Base-by-base conservation (phyloP, 2,329 filamentous ascomycete species). In the Stemphylium lycopersici region DNA sequence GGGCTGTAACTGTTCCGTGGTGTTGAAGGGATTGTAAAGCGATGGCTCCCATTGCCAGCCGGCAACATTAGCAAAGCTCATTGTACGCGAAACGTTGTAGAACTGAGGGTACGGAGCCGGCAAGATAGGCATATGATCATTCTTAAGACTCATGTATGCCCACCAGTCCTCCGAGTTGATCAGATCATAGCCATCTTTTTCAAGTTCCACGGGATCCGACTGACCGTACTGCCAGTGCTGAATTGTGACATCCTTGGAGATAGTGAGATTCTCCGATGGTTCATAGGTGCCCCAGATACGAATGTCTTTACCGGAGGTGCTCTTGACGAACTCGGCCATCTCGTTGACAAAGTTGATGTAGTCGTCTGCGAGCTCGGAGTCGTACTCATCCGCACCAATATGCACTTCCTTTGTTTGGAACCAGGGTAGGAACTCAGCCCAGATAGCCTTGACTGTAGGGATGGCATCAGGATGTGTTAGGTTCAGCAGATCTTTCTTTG, bases 111-210 rank as follows among this genome's bases (percentile, higher is more conserved):
- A 81, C 3, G 75, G 73, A 0, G 77, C 78, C 0, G 79, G 79
- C 0, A 77, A 51, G 32, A 80, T 80, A 1, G 79, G 79, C 45
- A 66, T 77, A 57, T 81, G 79, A 55, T 81, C 78, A 54, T 83
- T 84, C 54, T 84, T 84, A 47, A 84, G 61, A 4, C 77, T 79
- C 76, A 83, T 81, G 58, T 84, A 84, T 0, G 79, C 80, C 82
- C 79, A 81, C 78, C 78, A 80, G 56, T 81, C 79, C 38, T 81
- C 71, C 0, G 78, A 80, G 58, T 81, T 81, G 67, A 81, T 70
- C 8, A 80, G 31, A 0, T 69, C 51, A 52, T 80, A 79, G 1
- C 72, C 73, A 3, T 72, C 62, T 1, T 63, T 52, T 10, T 76
- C 68, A 0, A 81, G 73, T 8, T 71, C 57, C 0, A 79, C 61